Evolutionary conservation across 345 rosid genomes (phyloP).

Genomic region (Brassica napus): Da-Ae NC_063441.1:18715501-18716000

Average conservation of each 20-base stretch:
- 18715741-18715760: conserved; percentile 78
- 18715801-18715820: conserved; percentile 92
- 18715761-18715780: conserved; percentile 97
- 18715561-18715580: conserved; percentile 78
- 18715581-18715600: conserved; percentile 56
- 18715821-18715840: conserved; percentile 88
- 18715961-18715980: conserved; percentile 73
- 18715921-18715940: conserved; percentile 83
- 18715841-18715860: conserved; percentile 61
- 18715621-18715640: background rate
- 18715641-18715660: background rate
- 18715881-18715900: conserved; percentile 80
- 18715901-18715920: conserved; percentile 91
- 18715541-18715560: conserved; percentile 95
- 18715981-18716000: conserved; percentile 90
- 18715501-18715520: conserved; percentile 92
- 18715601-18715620: background rate
- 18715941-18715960: conserved; percentile 92
- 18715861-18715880: conserved; percentile 82
- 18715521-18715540: conserved; percentile 97
- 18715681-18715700: conserved; percentile 73
- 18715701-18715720: conserved; percentile 58
- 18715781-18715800: conserved; percentile 91
- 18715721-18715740: conserved; percentile 50
- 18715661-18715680: conserved; percentile 72